A percentile compares a stretch with the other conserved stretches of the same genome.
These are phyloP conservation scores for Lolium multiflorum DNA, from an alignment of 176 grass and related monocot species.

Conservation along the genomic window DNA sequence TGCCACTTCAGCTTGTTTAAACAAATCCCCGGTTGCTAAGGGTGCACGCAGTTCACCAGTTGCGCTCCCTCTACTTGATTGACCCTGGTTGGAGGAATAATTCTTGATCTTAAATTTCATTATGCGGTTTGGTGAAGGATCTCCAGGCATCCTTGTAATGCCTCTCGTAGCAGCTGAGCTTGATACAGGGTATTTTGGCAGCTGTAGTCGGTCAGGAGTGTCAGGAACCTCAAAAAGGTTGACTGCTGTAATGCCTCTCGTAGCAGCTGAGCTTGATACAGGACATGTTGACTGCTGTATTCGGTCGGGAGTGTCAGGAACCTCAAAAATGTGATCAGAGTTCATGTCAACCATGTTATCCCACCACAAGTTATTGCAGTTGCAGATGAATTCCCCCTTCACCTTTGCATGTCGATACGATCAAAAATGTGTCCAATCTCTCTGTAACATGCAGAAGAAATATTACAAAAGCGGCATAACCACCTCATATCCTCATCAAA, in stretches of 20 bases:
- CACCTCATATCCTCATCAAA: slow-evolving; percentile 4
- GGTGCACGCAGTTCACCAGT: neutral
- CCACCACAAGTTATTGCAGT: neutral
- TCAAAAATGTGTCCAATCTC: slow-evolving; percentile 12
- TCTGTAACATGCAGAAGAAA: slow-evolving; percentile 35
- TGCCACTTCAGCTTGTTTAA: slow-evolving; percentile 54
- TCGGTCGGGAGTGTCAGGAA: slow-evolving; percentile 72
- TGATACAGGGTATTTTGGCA: slow-evolving; percentile 37
- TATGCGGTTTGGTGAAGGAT: slow-evolving; percentile 26
- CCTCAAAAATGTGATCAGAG: slow-evolving; percentile 62
- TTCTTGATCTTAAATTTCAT: slow-evolving; percentile 38
- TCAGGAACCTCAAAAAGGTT: slow-evolving; percentile 69
- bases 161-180: slow-evolving; percentile 39
- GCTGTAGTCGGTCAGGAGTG: slow-evolving; percentile 66
- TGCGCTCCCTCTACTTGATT: slow-evolving; percentile 40
- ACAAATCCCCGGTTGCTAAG: slow-evolving; percentile 27
- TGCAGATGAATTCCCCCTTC: slow-evolving; percentile 15
- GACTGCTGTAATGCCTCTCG: slow-evolving; percentile 40
- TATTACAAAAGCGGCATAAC: slow-evolving; percentile 16
- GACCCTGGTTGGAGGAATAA: slow-evolving; percentile 27
- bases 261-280: slow-evolving; percentile 39
- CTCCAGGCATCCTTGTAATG: slow-evolving; percentile 11
- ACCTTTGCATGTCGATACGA: slow-evolving; percentile 2
- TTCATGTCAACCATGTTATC: slow-evolving; percentile 56
- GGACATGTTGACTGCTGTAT: slow-evolving; percentile 45